phyloP scores from a whole-genome alignment of 1,284 basidiomycete genomes.

The Ganoderma lingzhi region DNA sequence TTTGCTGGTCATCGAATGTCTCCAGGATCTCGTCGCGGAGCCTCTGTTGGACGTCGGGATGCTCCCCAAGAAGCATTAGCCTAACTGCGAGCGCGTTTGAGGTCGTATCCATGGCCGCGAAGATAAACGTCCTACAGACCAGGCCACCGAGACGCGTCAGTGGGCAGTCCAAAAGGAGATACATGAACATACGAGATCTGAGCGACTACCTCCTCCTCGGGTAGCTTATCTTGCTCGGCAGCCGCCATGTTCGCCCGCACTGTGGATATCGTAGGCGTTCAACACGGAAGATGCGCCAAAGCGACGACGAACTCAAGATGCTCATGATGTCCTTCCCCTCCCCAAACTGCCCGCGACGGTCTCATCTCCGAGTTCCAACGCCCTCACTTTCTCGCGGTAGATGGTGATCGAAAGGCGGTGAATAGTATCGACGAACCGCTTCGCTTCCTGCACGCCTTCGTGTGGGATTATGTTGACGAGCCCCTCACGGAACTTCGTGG shows the following conservation, averaged over 20 bases:
- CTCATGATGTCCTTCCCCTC: conserved; percentile 45
- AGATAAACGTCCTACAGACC: conserved; percentile 33
- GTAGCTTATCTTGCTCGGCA: conserved; percentile 18
- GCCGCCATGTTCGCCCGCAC: conserved; percentile 28
- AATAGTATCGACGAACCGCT: conserved; percentile 32
- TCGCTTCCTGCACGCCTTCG: conserved; percentile 25
- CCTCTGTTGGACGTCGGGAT: conserved; percentile 25
- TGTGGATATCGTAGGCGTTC: background rate
- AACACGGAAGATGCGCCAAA: background rate
- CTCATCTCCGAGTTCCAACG: conserved; percentile 37
- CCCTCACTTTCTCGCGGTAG: conserved; percentile 34
- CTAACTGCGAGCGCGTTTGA: conserved; percentile 39
- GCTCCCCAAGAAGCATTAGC: conserved; percentile 35
- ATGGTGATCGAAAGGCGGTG: conserved; percentile 29
- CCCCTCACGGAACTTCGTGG: conserved; percentile 20
- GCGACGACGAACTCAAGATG: conserved; percentile 37
- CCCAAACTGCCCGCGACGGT: conserved; percentile 30
- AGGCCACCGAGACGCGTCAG: background rate
- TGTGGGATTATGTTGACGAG: conserved; percentile 31
- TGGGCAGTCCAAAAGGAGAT: background rate
- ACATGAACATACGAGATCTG: conserved; percentile 31
- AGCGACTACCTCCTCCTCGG: conserved; percentile 28
- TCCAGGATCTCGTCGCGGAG: conserved; percentile 38
- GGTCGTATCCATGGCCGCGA: conserved; percentile 41
- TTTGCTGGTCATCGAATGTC: conserved; percentile 23